Conservation (phyloP, 106 monocot species). For the Gastrodia elata region DNA sequence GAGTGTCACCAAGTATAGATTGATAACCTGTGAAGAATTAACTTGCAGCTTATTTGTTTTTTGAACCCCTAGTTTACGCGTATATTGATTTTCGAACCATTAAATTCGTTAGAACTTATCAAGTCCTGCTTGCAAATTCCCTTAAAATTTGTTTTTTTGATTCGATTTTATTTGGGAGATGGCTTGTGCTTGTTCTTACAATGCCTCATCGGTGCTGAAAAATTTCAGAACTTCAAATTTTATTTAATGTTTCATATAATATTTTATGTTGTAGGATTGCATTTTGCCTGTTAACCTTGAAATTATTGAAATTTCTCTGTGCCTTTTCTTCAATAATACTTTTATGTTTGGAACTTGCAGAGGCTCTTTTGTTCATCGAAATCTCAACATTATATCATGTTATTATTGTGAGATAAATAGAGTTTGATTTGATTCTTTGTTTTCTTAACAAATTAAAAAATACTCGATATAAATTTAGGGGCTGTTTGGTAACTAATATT, state of each 20-base stretch:
- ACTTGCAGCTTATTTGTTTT: not conserved
- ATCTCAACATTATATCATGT: no score
- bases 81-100: not conserved
- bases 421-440: no score
- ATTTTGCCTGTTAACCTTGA: not conserved
- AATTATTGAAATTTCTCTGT: not conserved
- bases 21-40: not conserved
- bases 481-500: no score
- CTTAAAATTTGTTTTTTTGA: not conserved
- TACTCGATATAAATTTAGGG: no score
- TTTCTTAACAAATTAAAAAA: no score
- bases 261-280: not conserved
- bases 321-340: not conserved
- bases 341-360: not conserved
- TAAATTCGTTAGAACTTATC: not conserved
- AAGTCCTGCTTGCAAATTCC: not conserved
- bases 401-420: no score
- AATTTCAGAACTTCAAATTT: not conserved
- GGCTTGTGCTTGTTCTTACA: not conserved
- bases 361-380: no score
- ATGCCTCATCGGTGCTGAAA: not conserved
- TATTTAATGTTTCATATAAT: not conserved
- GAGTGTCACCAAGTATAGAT: constrained; percentile 70
- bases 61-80: not conserved
- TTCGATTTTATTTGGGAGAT: not conserved